These are phyloP conservation scores for Didymella keratinophila DNA, from an alignment of 2,329 filamentous ascomycete genomes.

Conservation along the genomic window DNA sequence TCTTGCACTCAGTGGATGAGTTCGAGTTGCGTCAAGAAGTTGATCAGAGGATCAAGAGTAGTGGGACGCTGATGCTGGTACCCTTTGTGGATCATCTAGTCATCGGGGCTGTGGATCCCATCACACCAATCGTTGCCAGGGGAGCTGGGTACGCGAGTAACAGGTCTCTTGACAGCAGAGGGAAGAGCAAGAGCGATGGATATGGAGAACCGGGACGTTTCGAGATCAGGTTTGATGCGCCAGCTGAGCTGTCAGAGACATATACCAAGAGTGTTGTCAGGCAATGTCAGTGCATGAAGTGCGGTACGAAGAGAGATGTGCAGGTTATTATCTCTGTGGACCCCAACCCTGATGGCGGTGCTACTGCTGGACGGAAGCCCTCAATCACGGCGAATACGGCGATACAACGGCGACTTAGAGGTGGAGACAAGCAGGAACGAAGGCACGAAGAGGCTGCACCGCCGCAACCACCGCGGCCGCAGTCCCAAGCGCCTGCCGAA, in stretches of 20 bases:
- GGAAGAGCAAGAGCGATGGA: constrained; percentile 17
- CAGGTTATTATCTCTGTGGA: constrained; percentile 46
- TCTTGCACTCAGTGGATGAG: constrained; percentile 42
- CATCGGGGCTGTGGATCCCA: constrained; percentile 45
- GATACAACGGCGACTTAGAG: constrained; percentile 19
- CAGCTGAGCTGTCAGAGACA: constrained; percentile 39
- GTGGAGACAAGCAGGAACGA: constrained; percentile 3
- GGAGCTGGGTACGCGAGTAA: constrained; percentile 43
- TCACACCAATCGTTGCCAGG: constrained; percentile 44
- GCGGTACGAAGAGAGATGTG: constrained; percentile 46
- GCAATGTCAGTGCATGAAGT: constrained; percentile 48
- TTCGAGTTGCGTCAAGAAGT: constrained; percentile 44
- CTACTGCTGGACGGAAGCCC: constrained; percentile 15
- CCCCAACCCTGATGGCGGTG: constrained; percentile 33
- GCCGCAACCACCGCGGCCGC: constrained; percentile 30
- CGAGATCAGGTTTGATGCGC: constrained; percentile 48
- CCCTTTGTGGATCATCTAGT: constrained; percentile 47
- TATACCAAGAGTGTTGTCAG: constrained; percentile 42
- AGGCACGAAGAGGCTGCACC: constrained; percentile 26
- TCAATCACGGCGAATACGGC: constrained; percentile 27
- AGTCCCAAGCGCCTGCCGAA: constrained; percentile 17
- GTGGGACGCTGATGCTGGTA: constrained; percentile 45
- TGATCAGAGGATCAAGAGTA: constrained; percentile 41
- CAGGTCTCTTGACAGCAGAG: constrained; percentile 27
- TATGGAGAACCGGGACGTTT: constrained; percentile 44